Evolutionary conservation across 192 early-diverging fungal genomes (phyloP).

Genomic region (Thoreauomyces humboldtii): DNA sequence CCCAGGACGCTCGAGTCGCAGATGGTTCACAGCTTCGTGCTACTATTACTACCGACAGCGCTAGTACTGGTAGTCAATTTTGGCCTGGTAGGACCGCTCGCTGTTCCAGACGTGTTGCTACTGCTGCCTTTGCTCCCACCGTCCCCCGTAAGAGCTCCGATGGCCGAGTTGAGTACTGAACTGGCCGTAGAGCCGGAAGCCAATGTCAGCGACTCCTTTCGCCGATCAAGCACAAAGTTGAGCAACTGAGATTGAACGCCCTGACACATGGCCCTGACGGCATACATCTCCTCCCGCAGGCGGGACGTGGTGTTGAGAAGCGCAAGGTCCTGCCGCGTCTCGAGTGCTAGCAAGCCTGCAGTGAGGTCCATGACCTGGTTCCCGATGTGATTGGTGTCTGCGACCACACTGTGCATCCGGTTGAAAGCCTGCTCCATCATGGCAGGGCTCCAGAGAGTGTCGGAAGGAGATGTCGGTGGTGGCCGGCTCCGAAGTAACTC

Average conservation of each 20-base stretch:
- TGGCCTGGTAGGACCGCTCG: too few species aligned
- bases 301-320: conserved; percentile 64
- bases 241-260: conserved; percentile 69
- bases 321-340: conserved; percentile 68
- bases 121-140: background rate
- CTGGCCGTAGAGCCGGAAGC: background rate
- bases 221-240: conserved; percentile 52
- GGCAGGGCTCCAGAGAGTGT: background rate
- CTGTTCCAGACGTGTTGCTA: background rate
- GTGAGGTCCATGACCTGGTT: conserved; percentile 58
- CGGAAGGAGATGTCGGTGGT: background rate
- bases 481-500: conserved; percentile 2
- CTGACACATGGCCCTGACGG: conserved; percentile 61
- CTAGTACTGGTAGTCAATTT: too few species aligned
- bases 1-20: too few species aligned
- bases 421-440: conserved; percentile 1
- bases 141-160: conserved; percentile 12
- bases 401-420: conserved; percentile 3
- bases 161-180: conserved; percentile 19
- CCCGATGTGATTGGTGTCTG: conserved; percentile 13
- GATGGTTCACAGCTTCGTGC: too few species aligned
- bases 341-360: conserved; percentile 53
- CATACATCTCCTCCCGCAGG: conserved; percentile 69
- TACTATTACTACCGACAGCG: too few species aligned
- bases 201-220: conserved; percentile 27